A percentile compares a stretch with the other conserved stretches of the same genome.
phyloP scores from a whole-genome alignment of 129 eudicot genomes.

The Lactuca sativa region DNA sequence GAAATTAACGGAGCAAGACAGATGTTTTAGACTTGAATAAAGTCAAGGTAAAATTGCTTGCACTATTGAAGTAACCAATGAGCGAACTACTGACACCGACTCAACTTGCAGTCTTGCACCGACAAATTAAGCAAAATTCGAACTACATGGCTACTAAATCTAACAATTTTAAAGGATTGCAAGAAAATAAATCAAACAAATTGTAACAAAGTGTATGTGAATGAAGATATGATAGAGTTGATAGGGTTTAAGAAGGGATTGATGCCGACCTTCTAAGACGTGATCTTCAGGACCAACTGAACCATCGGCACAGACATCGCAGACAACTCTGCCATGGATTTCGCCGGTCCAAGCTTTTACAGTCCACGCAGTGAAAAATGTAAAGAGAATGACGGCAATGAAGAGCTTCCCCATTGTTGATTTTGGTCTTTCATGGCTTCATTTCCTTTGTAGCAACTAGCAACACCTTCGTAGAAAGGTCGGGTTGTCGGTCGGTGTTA shows the following conservation, averaged over 20 bases:
- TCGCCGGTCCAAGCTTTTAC: conserved; percentile 86
- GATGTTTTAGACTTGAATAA: not conserved
- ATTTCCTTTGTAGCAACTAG: not conserved
- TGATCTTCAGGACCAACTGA: conserved; percentile 97
- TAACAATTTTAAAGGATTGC: not conserved
- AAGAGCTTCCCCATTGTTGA: conserved; percentile 21
- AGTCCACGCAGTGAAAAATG: conserved; percentile 12
- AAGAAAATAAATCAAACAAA: not conserved
- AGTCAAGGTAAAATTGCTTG: not conserved
- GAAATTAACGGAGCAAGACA: conserved; percentile 10
- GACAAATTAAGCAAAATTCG: conserved; percentile 20
- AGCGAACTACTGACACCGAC: conserved; percentile 7
- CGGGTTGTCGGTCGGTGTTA: conserved; percentile 27
- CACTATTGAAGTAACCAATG: conserved; percentile 16
- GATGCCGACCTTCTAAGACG: conserved; percentile 57
- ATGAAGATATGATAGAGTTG: not conserved
- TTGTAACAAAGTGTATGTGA: not conserved
- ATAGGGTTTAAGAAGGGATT: not conserved
- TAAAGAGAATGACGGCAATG: conserved; percentile 12
- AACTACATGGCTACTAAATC: not conserved
- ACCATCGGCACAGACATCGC: conserved; percentile 91
- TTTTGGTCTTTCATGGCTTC: conserved; percentile 18
- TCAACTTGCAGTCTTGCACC: conserved; percentile 24
- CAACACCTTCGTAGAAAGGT: conserved; percentile 1
- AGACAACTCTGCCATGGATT: conserved; percentile 88